Evolutionary conservation across 345 rosid species (phyloP), one percentile per base, ranked within the genome.

Genomic region (Gynandropsis gynandra): DNA sequence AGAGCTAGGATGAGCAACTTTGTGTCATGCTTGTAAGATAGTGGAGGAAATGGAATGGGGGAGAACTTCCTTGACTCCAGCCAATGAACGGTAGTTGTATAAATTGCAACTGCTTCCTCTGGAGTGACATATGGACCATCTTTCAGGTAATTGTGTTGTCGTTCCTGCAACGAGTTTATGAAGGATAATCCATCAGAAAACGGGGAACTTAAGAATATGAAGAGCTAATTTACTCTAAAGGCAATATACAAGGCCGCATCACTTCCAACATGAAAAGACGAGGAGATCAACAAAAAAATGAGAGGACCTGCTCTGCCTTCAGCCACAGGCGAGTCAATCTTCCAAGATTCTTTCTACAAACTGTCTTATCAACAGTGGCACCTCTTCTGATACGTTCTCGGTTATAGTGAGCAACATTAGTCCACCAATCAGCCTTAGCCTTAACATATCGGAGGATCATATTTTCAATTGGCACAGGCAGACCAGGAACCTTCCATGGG

Each of bases 341-440:
- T 51, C 99, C 99, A 6, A 93, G 87, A 68, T 88, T 93, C 79
- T 93, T 93, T 69, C 95, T 67, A 46, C 99, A 88, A 40, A 93
- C 97, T 19, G 99, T 93, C 78, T 93, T 92, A 74, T 92, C 97
- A 61, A 92, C 99, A 10, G 97, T 93, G 52, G 99, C 99, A 54
- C 97, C 99, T 69, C 99, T 80, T 54, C 99, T 78, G 53, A 93
- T 88, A 50, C 99, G 99, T 65, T 88, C 99, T 59, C 99, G 95
- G 50, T 88, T 93, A 47, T 88, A 93, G 70, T 93, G 99, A 17
- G 99, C 95, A 56, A 88, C 99, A 73, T 93, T 93, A 43, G 99
- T 93, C 99, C 99, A 93, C 99, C 99, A 93, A 53, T 93, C 99
- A 46, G 99, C 99, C 72, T 93, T 93, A 31, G 97, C 78, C 64